These are phyloP conservation scores for Terana coerulea DNA, from an alignment of 768 basidiomycete genomes.

Conservation along the genomic window DNA sequence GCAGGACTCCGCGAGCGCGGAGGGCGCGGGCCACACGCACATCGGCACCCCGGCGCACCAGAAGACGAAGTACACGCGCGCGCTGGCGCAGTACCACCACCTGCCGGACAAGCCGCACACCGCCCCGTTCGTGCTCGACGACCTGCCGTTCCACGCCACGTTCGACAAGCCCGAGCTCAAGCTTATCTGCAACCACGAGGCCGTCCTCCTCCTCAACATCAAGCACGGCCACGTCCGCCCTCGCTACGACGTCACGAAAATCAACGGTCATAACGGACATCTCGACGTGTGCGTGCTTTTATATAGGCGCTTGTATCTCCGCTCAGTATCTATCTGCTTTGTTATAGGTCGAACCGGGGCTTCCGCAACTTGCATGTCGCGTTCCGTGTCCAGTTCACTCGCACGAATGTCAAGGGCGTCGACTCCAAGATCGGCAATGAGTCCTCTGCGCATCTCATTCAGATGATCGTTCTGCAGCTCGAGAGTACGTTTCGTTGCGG, in stretches of 20 bases:
- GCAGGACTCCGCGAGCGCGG: background rate
- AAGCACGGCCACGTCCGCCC: constrained; percentile 19
- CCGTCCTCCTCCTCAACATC: constrained; percentile 20
- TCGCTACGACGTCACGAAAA: constrained; percentile 4
- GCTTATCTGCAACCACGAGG: constrained; percentile 30
- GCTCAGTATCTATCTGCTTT: too few species aligned
- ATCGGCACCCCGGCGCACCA: constrained; percentile 9
- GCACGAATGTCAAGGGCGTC: constrained; percentile 11
- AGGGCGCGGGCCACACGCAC: constrained; percentile 5
- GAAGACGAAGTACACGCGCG: constrained; percentile 13
- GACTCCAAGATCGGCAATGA: constrained; percentile 17
- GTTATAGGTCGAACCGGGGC: too few species aligned
- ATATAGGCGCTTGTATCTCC: too few species aligned
- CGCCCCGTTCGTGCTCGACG: background rate
- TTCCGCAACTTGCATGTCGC: too few species aligned
- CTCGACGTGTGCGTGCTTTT: too few species aligned
- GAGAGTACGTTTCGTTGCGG: too few species aligned
- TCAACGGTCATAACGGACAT: too few species aligned
- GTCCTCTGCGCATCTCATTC: constrained; percentile 10
- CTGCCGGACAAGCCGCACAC: constrained; percentile 2
- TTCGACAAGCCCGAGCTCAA: constrained; percentile 22
- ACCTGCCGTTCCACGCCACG: constrained; percentile 12
- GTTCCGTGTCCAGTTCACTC: constrained; percentile 20
- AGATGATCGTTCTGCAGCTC: constrained; percentile 14
- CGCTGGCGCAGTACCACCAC: constrained; percentile 15